Evolutionary conservation across 2,329 filamentous ascomycete species (phyloP).

Genomic region (Clonostachys byssicola): DNA sequence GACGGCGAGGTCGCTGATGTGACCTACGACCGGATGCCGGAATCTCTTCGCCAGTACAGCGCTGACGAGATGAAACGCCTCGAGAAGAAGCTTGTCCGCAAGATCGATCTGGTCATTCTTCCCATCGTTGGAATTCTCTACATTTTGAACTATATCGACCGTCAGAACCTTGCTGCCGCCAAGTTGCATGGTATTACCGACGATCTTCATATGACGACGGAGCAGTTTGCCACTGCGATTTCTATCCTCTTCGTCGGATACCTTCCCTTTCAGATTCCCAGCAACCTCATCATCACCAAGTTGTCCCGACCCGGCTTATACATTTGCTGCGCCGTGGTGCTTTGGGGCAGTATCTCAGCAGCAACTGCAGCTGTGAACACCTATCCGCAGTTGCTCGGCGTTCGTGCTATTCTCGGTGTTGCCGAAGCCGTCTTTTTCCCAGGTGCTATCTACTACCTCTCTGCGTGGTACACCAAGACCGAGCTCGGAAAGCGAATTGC

Average conservation of each 20-base stretch:
- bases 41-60: constrained; percentile 7
- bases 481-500: constrained; percentile 30
- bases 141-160: constrained; percentile 33
- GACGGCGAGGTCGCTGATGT: not conserved
- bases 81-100: constrained; percentile 11
- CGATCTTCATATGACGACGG: constrained; percentile 26
- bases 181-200: constrained; percentile 32
- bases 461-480: constrained; percentile 31
- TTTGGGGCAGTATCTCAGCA: constrained; percentile 40
- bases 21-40: constrained; percentile 5
- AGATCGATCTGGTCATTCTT: constrained; percentile 12
- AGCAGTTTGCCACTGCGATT: constrained; percentile 30
- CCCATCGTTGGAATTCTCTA: constrained; percentile 24
- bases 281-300: constrained; percentile 42
- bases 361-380: constrained; percentile 24
- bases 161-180: constrained; percentile 27
- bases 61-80: constrained; percentile 6
- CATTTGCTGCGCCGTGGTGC: constrained; percentile 21
- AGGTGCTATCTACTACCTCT: constrained; percentile 33
- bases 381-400: constrained; percentile 22
- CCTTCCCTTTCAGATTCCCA: constrained; percentile 40
- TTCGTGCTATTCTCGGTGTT: constrained; percentile 27
- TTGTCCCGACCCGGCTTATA: constrained; percentile 34
- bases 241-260: constrained; percentile 42
- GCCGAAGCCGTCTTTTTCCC: constrained; percentile 29